Evolutionary conservation across 306 rosid species (phyloP).

Genomic region (Citrullus amarus): DNA sequence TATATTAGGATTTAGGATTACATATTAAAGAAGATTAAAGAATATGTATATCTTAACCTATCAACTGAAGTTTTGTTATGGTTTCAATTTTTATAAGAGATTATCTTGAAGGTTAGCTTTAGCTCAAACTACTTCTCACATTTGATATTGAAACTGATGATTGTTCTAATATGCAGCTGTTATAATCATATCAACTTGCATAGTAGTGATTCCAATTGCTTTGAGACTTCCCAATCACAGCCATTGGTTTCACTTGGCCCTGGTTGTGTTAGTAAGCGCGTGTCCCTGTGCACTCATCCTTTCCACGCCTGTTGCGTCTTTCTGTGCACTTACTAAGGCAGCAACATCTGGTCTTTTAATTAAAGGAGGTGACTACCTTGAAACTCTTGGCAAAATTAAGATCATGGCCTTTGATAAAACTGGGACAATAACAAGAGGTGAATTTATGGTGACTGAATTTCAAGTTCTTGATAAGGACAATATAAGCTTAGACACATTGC

Average conservation of each 20-base stretch:
- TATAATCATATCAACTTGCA: slow-evolving; percentile 34
- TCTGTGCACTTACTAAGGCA: slow-evolving; percentile 86
- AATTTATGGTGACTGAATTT: slow-evolving; percentile 59
- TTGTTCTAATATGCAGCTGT: slow-evolving; percentile 42
- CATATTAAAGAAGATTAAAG: too few relatives aligned
- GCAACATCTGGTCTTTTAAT: slow-evolving; percentile 80
- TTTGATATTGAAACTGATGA: slow-evolving; percentile 1
- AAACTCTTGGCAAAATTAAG: slow-evolving; percentile 64
- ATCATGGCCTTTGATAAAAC: slow-evolving; percentile 84
- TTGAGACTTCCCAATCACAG: slow-evolving; percentile 30
- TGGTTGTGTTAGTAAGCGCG: slow-evolving; percentile 85
- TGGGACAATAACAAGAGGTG: slow-evolving; percentile 87
- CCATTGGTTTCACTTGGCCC: slow-evolving; percentile 75
- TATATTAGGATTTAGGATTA: too few relatives aligned
- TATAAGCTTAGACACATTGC: slow-evolving; percentile 43
- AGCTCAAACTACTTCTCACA: neutral
- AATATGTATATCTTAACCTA: too few relatives aligned
- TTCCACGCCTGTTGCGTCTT: slow-evolving; percentile 91
- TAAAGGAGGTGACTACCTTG: slow-evolving; percentile 87
- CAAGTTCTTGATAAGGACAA: slow-evolving; percentile 42
- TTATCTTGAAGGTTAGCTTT: neutral
- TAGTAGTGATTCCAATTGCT: slow-evolving; percentile 48
- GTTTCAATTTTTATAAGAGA: too few relatives aligned
- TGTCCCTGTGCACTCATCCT: slow-evolving; percentile 91
- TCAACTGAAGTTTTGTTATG: too few relatives aligned